Evolutionary conservation across 306 rosid species (phyloP).

Genomic region (Cicer yamashitae): DNA sequence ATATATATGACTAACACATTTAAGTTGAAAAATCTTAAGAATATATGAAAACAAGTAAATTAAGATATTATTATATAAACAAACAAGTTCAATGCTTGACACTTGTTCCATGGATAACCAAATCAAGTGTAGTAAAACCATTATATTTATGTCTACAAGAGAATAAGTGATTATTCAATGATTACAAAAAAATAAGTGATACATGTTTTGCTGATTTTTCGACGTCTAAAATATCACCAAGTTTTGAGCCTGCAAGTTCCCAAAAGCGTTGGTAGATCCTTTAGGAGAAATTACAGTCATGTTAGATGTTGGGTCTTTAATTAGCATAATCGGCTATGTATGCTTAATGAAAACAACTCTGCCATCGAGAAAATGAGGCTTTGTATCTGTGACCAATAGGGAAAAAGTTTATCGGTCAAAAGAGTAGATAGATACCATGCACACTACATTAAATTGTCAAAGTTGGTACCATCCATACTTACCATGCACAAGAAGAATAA

Average conservation of each 20-base stretch:
- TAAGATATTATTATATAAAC: too few species aligned
- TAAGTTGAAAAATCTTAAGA: too few species aligned
- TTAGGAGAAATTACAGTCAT: constrained; percentile 98
- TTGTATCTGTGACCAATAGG: constrained; percentile 74
- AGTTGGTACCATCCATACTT: constrained; percentile 40
- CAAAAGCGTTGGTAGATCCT: constrained; percentile 96
- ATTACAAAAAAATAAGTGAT: constrained; percentile 1
- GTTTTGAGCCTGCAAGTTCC: constrained; percentile 99
- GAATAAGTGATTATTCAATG: too few species aligned
- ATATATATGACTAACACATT: too few species aligned
- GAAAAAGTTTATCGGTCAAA: constrained; percentile 35
- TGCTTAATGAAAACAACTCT: constrained; percentile 95
- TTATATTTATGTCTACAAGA: too few species aligned
- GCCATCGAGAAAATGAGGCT: constrained; percentile 97
- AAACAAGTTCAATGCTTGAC: too few species aligned
- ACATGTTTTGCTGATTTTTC: constrained; percentile 96
- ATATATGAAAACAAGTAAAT: too few species aligned
- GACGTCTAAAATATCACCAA: constrained; percentile 93
- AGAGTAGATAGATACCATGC: constrained; percentile 18
- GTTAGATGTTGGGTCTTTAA: constrained; percentile 95
- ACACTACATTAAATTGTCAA: constrained; percentile 19
- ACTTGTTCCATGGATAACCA: too few species aligned
- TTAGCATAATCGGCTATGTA: constrained; percentile 97
- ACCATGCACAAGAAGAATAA: constrained; percentile 98
- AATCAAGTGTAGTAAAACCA: too few species aligned